Evolutionary conservation across 768 basidiomycete species (phyloP).

Genomic region (Sporobolomyces phaffii): DNA sequence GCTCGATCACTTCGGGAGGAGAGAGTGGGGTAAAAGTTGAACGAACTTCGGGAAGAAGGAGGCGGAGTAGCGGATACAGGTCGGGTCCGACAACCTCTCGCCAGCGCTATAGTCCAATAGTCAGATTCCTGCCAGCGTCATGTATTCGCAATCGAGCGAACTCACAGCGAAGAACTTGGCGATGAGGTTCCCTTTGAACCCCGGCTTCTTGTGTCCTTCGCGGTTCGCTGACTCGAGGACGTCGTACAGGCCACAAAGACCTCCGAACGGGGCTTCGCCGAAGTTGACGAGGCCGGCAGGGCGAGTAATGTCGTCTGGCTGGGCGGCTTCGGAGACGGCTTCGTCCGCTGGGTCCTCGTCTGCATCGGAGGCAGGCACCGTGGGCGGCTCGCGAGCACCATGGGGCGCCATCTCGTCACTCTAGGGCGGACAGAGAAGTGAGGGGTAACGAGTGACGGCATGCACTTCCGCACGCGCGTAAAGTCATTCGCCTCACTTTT

Average conservation of each 20-base stretch:
- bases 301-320: conserved; percentile 18
- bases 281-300: conserved; percentile 17
- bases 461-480: too few species aligned
- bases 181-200: conserved; percentile 16
- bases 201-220: conserved; percentile 21
- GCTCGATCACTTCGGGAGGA: conserved; percentile 72
- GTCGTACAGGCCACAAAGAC: conserved; percentile 8
- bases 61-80: conserved; percentile 78
- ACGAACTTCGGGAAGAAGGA: conserved; percentile 70
- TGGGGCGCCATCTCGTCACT: too few species aligned
- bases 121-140: too few species aligned
- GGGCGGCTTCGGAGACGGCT: neutral
- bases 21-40: conserved; percentile 43
- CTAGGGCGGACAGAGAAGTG: too few species aligned
- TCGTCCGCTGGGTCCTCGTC: neutral
- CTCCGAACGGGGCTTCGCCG: neutral
- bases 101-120: conserved; percentile 52
- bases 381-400: neutral
- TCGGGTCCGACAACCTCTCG: conserved; percentile 76
- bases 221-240: conserved; percentile 30
- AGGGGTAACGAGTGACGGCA: too few species aligned
- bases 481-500: too few species aligned
- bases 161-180: conserved; percentile 20
- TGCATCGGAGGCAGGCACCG: neutral
- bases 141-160: neutral